Percentiles rank a stretch among this genome's conserved stretches.
Conservation (phyloP, 768 basidiomycete species). For the Multifurca ochricompacta region DNA sequence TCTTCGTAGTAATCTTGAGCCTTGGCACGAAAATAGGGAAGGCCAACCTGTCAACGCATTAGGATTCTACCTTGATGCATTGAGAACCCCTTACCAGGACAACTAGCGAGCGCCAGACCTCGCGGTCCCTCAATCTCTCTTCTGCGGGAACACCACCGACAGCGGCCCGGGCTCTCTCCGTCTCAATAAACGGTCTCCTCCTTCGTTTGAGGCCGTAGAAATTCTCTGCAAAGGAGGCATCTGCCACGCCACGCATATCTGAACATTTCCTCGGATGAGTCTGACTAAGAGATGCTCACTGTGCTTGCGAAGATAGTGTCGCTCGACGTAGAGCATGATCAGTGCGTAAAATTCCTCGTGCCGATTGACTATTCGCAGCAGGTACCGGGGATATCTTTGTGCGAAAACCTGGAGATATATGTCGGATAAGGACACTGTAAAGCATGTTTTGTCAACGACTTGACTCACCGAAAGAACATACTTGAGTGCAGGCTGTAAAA, state of each 20-base stretch:
- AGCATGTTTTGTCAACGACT: not conserved
- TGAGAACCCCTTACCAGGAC: slow-evolving; percentile 55
- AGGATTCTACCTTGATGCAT: not conserved
- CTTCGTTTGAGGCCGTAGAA: slow-evolving; percentile 90
- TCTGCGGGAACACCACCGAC: slow-evolving; percentile 56
- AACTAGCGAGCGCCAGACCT: slow-evolving; percentile 69
- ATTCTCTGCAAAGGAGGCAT: slow-evolving; percentile 90
- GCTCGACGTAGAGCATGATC: slow-evolving; percentile 85
- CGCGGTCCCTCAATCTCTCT: slow-evolving; percentile 56
- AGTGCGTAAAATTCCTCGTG: slow-evolving; percentile 95
- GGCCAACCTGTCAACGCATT: slow-evolving; percentile 49
- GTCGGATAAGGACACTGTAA: not conserved
- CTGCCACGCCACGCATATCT: slow-evolving; percentile 34
- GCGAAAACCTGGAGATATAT: slow-evolving; percentile 70
- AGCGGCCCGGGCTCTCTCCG: slow-evolving; percentile 57
- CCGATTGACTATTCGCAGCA: slow-evolving; percentile 81
- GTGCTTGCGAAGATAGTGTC: slow-evolving; percentile 81
- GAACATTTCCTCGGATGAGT: not conserved
- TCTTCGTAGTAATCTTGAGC: slow-evolving; percentile 86
- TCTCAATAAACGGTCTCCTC: slow-evolving; percentile 60
- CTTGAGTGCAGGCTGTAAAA: slow-evolving; percentile 90
- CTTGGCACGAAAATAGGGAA: slow-evolving; percentile 88
- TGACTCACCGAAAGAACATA: slow-evolving; percentile 80
- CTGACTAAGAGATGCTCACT: slow-evolving; percentile 39
- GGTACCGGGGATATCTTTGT: slow-evolving; percentile 88